Evolutionary conservation across 192 early-diverging fungal genomes (phyloP), one percentile per base, ranked within the genome.

Genomic region (Oehlia diaphana): DNA sequence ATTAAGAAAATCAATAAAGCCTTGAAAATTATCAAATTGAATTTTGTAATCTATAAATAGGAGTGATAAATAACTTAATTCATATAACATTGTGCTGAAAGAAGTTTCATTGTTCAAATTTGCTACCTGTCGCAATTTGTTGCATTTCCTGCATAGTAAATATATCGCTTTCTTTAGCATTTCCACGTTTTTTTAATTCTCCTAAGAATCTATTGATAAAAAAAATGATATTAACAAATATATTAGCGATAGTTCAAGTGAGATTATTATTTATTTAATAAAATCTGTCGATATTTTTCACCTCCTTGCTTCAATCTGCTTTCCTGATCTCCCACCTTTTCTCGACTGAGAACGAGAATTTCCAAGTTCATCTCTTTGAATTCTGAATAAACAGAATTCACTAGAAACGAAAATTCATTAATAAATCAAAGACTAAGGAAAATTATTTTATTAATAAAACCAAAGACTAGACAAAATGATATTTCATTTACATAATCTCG

Each of bases 1-100:
- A 86, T 95, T 95, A 58, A 95, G 83, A 14, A 81, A 86, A 69
- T 95, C 93, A 6, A 95, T 70, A 68, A 95, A 83, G n/a, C 86
- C 86, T 76, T 86, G 85, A 77, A 95, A 93, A 67, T 90, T 89
- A 7, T 81, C 82, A 72, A 83, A 89, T 37, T 86, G 84, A 70
- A 92, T 62, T 65, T 84, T 75, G 78, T 91, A 86, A 49, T 89
- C 84, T 72, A 83, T 53, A 81, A 78, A 16, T 76, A 70, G 47
- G 79, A 82, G 7, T 42, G 31, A 37, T 37, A 37, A 42, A 42
- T 42, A 42, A 42, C 8, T 42, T 42, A 42, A 7, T 42, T 42
- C 39, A 42, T 8, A 42, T 42, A 42, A 8, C 4, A 37, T 37
- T 31, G 4, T 37, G 35, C 2, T 42, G 6, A 7, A 42, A 42